Base-by-base conservation (phyloP, 2,329 filamentous ascomycete species). In the Phialemonium atrogriseum region DNA sequence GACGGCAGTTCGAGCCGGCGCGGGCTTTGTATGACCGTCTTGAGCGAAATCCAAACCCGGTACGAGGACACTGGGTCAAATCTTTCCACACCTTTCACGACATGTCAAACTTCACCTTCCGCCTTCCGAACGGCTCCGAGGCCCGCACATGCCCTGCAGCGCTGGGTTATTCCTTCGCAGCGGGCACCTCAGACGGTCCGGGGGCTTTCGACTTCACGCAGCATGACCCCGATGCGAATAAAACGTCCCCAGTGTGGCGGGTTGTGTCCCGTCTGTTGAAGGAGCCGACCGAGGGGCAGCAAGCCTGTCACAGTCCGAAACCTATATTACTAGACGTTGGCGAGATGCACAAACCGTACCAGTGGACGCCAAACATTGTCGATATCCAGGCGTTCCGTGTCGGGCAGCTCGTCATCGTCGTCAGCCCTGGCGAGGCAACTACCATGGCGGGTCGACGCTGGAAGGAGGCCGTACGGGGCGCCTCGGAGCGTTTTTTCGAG, bases 171-270 rank as follows among this genome's bases (percentile, higher is more conserved):
- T 88, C 84, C 0, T 96, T 96, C 51, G 89, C 89, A 1, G 89
- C 84, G 1, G 89, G 89, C 9, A 96, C 89, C 0, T 84, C 85
- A 0, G 89, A 96, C 52, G 86, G 89, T 5, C 88, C 89, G 0
- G 89, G 89, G 1, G 78, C 77, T 0, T 94, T 94, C 48, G 89
- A 96, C 56, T 95, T 96, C 52, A 91, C 84, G 2, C 89, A 96
- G 51, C 88, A 87, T 42, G 73, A 84, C 42, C 79, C 78, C 19
- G 66, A 73, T n/a, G 80, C 85, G 0, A 70, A 75, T 24, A 72
- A 70, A 14, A 69, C 64, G 0, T 68, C 65, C 3, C 86, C 86
- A 0, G 59, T 95, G 4, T 95, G 89, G 89, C 64, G 67, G 15
- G 62, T 84, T 7, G 85, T 93, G 3, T 78, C 84, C 3, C 72